Evolutionary conservation across 139 green algal species (phyloP), one percentile per base, ranked within the genome.

Genomic region (Deuterostichococcus epilithicus): DNA sequence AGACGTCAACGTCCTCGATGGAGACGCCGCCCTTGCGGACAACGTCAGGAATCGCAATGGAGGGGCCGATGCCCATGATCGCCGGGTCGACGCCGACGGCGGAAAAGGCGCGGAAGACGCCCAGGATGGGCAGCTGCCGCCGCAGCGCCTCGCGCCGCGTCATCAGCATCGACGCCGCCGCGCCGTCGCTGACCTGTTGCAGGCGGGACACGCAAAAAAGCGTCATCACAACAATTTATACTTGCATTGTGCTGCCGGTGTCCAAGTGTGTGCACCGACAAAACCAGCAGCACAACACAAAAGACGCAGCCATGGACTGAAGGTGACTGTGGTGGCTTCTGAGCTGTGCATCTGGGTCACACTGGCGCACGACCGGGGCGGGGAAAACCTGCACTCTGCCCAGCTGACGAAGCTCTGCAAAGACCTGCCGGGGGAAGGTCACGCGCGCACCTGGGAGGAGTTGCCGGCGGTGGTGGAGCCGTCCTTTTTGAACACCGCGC

Each of bases 21-120:
- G 59, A 76, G 25, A 97, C 79, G 34, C 91, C 91, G n/a, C 92
- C 92, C 81, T 83, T 69, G 58, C 87, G 77, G 59, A 98, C 82
- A 13, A 94, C 96, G 15, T 72, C 95, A 20, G 96, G 96, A 82
- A 99, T 99, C 79, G 96, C 96, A 25, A 95, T 87, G 8, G 94
- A 94, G 35, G 96, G 96, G 25, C 96, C 96, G 35, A 99, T 87
- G 47, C 96, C 96, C 95, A 99, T 99, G 78, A 99, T 91, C 32
- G 91, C 88, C 0, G 96, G 96, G 81, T 97, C 93, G 63, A 98
- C 93, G 33, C 96, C 96, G 25, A 98, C 94, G 1, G 88, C 94
- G 47, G 87, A 79, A 83, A 98, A 97, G 72, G 63, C 84, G 63
- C 94, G 88, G 87, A 98, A 99, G 75, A 97, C 86, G 68, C 89